A percentile compares a stretch with the other conserved stretches of the same genome.
Conservation (phyloP, 2,329 filamentous ascomycete species). For the Nigrograna mackinnonii region DNA sequence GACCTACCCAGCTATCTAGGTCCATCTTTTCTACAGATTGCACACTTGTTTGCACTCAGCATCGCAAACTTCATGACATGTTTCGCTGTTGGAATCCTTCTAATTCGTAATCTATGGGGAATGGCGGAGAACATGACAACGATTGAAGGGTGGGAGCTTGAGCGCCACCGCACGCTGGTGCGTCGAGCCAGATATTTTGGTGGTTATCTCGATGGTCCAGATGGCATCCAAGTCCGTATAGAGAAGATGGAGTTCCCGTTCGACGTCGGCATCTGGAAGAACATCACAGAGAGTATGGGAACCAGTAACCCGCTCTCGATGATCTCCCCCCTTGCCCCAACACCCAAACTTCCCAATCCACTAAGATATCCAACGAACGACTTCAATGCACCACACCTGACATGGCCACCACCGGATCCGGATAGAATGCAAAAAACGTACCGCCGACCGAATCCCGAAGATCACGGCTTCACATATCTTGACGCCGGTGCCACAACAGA, state of each 20-base stretch:
- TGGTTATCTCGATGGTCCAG: constrained; percentile 59
- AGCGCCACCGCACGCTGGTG: constrained; percentile 50
- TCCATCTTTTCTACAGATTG: constrained; percentile 62
- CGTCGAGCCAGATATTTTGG: constrained; percentile 54
- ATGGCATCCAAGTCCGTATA: constrained; percentile 58
- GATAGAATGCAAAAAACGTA: constrained; percentile 45
- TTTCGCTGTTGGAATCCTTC: constrained; percentile 66
- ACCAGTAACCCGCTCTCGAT: constrained; percentile 67
- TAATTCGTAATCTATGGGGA: constrained; percentile 61
- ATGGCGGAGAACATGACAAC: constrained; percentile 74
- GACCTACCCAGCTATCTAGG: constrained; percentile 75
- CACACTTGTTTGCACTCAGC: constrained; percentile 63
- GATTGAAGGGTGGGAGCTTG: constrained; percentile 76
- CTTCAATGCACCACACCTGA: constrained; percentile 59
- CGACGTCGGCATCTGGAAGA: constrained; percentile 74
- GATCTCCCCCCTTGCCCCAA: constrained; percentile 68
- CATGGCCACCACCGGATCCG: constrained; percentile 57
- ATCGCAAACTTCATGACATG: constrained; percentile 63
- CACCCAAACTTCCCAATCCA: constrained; percentile 56
- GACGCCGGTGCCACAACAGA: constrained; percentile 39
- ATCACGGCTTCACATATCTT: constrained; percentile 43
- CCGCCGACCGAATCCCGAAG: constrained; percentile 1
- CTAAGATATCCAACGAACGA: constrained; percentile 72
- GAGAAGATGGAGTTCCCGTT: constrained; percentile 78
- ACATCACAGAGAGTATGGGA: constrained; percentile 78